A percentile compares a stretch with the other conserved stretches of the same genome.
Evolutionary conservation across 2,329 filamentous ascomycete species (phyloP).

Genomic region (Teratosphaeriaceae sp.): DNA sequence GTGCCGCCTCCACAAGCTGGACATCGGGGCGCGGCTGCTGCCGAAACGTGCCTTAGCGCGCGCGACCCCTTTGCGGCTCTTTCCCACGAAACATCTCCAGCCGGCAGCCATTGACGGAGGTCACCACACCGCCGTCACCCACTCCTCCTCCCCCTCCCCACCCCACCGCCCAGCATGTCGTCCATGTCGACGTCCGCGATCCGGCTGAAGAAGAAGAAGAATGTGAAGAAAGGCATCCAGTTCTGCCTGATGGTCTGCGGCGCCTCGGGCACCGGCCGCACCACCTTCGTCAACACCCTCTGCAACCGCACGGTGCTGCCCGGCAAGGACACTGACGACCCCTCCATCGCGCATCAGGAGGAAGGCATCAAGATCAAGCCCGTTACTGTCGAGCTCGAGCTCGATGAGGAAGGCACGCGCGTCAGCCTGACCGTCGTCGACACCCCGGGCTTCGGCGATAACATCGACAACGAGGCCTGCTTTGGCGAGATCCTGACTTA

Average conservation of each 20-base stretch:
- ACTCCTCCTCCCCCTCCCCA: neutral
- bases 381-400: conserved; percentile 89
- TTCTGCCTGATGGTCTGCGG: conserved; percentile 99
- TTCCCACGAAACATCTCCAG: neutral
- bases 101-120: neutral
- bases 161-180: conserved; percentile 22
- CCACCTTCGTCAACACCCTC: conserved; percentile 98
- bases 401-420: conserved; percentile 96
- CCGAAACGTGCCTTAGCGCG: neutral
- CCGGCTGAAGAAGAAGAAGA: conserved; percentile 99
- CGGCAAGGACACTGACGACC: conserved; percentile 90
- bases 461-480: conserved; percentile 94
- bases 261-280: conserved; percentile 95
- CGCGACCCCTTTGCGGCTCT: neutral
- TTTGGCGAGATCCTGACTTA: conserved; percentile 98
- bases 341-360: conserved; percentile 62
- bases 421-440: conserved; percentile 98
- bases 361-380: conserved; percentile 99
- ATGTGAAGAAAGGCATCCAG: conserved; percentile 99
- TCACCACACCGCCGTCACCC: neutral
- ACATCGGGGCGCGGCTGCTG: neutral
- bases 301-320: conserved; percentile 89
- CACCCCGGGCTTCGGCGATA: conserved; percentile 95
- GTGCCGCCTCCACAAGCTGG: neutral
- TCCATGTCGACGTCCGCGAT: conserved; percentile 41